Percentiles rank a stretch among this genome's conserved stretches.
Evolutionary conservation across 768 basidiomycete genomes (phyloP).

Genomic region (Tylopilus cervinicoccineus): DNA sequence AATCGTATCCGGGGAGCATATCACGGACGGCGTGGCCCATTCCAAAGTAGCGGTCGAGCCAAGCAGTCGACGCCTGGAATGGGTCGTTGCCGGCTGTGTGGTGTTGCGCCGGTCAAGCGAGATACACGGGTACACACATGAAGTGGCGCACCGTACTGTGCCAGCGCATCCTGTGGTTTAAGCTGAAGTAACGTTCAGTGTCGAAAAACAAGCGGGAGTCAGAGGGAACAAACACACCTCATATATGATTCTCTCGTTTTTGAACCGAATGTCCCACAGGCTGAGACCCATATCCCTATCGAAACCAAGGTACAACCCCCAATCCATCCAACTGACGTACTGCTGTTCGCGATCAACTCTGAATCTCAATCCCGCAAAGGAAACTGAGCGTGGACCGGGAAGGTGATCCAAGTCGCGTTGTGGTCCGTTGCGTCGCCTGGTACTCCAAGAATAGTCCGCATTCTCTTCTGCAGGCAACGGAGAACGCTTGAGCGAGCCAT

Average conservation of each 20-base stretch:
- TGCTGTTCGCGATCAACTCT: conserved; percentile 48
- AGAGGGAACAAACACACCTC: conserved; percentile 34
- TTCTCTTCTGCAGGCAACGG: conserved; percentile 28
- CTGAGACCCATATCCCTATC: conserved; percentile 64
- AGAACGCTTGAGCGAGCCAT: conserved; percentile 47
- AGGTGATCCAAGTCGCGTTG: conserved; percentile 58
- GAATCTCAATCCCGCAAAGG: conserved; percentile 57
- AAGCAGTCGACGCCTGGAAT: conserved; percentile 55
- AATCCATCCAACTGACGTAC: conserved; percentile 68
- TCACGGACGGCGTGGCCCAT: conserved; percentile 57
- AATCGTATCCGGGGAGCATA: conserved; percentile 65
- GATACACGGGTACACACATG: neutral
- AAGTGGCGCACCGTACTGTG: conserved; percentile 46
- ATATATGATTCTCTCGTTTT: conserved; percentile 57
- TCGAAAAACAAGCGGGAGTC: neutral
- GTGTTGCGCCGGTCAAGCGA: neutral
- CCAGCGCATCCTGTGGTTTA: conserved; percentile 58
- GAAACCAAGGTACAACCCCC: conserved; percentile 58
- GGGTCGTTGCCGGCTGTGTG: conserved; percentile 55
- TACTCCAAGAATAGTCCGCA: conserved; percentile 41
- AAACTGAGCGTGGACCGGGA: conserved; percentile 60
- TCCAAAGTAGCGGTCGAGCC: conserved; percentile 61
- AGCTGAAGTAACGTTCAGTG: conserved; percentile 32
- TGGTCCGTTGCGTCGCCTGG: conserved; percentile 38
- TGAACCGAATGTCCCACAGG: conserved; percentile 57